Evolutionary conservation across 2,329 filamentous ascomycete genomes (phyloP), one percentile per base, ranked within the genome.

Genomic region (Aspergillus quadrilineatus): DNA sequence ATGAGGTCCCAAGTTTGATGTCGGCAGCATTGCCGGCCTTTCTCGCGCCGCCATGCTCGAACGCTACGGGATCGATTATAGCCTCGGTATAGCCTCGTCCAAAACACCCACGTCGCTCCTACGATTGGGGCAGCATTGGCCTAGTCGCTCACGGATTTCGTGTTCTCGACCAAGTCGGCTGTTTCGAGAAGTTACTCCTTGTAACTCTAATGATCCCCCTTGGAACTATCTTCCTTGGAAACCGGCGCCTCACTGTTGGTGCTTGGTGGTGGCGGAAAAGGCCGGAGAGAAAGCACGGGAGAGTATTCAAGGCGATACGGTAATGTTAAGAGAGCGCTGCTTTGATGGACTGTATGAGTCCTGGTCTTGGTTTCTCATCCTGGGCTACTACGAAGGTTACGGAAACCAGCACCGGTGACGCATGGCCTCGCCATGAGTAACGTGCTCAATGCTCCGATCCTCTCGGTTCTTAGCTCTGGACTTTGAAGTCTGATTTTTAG

Each of bases 161-260:
- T 0, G 77, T 84, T 7, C 63, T 83, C 1, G 80, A 82, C 50
- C 82, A 85, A 63, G 64, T 84, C 0, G 80, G 78, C 1, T 59
- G 72, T 36, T 75, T 62, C 28, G 67, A 73, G 4, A 53, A 61
- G 10, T 59, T 72, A n/a, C 34, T 50, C 9, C 15, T 22, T 22
- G 22, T 22, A 22, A 22, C 14, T 4, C 9, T 44, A 8, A 45
- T 46, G 39, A 43, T 52, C 2, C 2, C 43, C 4, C 12, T 51
- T 2, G 54, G 48, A 12, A 10, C 43, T 2, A 4, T n/a, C 4
- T 4, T 43, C 10, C 1, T 52, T 17, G 54, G 54, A 6, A 3
- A 48, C 54, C 3, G 48, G 46, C 15, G 54, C 30, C 2, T 28
- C 54, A 5, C 54, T 56, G 3, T 41, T 1, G 47, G 30, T 6